phyloP scores from a whole-genome alignment of 441 rosid genomes.

The Gossypium davidsonii region DNA sequence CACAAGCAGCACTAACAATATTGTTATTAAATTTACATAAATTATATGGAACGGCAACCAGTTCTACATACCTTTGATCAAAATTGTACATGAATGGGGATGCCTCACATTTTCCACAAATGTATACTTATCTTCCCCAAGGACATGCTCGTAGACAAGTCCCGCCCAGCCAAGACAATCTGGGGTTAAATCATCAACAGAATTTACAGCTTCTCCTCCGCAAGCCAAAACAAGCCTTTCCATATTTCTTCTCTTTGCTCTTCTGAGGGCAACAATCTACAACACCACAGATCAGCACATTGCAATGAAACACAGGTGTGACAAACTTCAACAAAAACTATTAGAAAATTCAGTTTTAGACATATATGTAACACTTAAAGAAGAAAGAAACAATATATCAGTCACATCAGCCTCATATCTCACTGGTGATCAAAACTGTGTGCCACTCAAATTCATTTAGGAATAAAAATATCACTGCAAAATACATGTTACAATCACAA shows the following conservation, averaged over 20 bases:
- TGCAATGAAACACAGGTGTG: neutral
- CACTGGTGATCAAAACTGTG: neutral
- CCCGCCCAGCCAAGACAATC: conserved; percentile 60
- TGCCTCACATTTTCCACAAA: conserved; percentile 90
- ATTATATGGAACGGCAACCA: neutral
- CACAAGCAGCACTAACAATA: neutral
- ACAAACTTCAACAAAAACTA: neutral
- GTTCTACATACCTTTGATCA: conserved; percentile 62
- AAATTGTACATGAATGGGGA: conserved; percentile 81
- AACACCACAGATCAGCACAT: conserved; percentile 8
- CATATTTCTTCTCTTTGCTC: conserved; percentile 98
- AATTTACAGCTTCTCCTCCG: conserved; percentile 95
- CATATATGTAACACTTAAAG: neutral
- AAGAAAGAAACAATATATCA: neutral
- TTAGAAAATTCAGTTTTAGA: neutral
- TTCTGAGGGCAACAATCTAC: conserved; percentile 88
- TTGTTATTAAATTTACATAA: neutral
- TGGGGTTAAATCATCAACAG: conserved; percentile 61
- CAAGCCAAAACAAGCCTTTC: conserved; percentile 91
- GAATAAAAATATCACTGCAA: neutral
- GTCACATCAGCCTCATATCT: neutral
- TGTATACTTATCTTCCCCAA: conserved; percentile 92
- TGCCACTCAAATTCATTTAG: neutral
- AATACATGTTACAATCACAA: neutral
- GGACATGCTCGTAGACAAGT: conserved; percentile 81